phyloP scores from a whole-genome alignment of 2,329 filamentous ascomycete genomes.

The Metarhizium humberi region DNA sequence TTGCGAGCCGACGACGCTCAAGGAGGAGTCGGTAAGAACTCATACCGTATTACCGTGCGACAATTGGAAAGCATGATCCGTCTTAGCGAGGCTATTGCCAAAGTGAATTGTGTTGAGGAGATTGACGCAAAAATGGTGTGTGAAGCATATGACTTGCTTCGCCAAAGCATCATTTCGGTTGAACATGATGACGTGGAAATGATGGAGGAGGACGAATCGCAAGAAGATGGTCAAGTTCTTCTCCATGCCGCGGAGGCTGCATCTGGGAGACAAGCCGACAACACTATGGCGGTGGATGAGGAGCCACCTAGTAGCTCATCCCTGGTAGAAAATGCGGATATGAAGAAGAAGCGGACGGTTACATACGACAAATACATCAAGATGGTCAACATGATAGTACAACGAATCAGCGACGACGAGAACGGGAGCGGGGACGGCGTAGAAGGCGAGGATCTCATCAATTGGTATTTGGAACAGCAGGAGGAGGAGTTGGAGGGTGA shows the following conservation, averaged over 20 bases:
- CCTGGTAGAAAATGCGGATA: conserved; percentile 13
- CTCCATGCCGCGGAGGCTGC: conserved; percentile 27
- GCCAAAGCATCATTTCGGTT: conserved; percentile 93
- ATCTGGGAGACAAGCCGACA: conserved; percentile 36
- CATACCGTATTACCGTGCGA: conserved; percentile 93
- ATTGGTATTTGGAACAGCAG: conserved; percentile 89
- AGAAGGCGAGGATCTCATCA: conserved; percentile 67
- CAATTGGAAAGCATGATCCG: conserved; percentile 95
- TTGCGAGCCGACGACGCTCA: conserved; percentile 87
- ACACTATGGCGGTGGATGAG: conserved; percentile 29
- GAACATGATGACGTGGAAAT: conserved; percentile 97
- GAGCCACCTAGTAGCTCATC: conserved; percentile 6
- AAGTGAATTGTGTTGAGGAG: conserved; percentile 91
- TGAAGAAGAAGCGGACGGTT: conserved; percentile 67
- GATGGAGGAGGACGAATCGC: conserved; percentile 60
- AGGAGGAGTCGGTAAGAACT: conserved; percentile 87
- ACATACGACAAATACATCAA: conserved; percentile 91
- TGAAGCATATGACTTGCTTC: conserved; percentile 83
- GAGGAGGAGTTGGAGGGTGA: conserved; percentile 74
- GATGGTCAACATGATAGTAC: conserved; percentile 80
- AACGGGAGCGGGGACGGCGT: conserved; percentile 68
- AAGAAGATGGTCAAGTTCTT: conserved; percentile 36
- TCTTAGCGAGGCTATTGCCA: conserved; percentile 93
- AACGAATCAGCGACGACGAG: conserved; percentile 78
- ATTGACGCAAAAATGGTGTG: conserved; percentile 77